Evolutionary conservation across 495 filamentous ascomycete genomes (phyloP), one percentile per base, ranked within the genome.

Genomic region (Parmelia sp.): DNA sequence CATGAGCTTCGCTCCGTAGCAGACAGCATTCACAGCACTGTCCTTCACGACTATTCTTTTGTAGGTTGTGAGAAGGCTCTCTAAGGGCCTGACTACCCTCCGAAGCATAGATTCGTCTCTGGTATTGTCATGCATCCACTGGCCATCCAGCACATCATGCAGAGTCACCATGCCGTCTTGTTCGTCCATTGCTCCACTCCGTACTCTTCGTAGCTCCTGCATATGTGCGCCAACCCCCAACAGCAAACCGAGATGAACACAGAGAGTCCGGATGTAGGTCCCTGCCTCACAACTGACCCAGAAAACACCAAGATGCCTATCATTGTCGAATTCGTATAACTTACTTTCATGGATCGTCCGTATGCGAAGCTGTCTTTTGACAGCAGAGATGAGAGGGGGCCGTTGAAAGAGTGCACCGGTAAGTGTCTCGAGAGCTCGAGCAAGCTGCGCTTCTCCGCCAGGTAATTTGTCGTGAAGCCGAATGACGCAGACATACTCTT

Each of bases 251-350:
- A 98, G 77, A 78, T 98, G 94, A 44, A 97, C 94, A 78, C 94
- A 98, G 27, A 98, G 85, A 17, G 95, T 97, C 77, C 94, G 89
- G 74, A 98, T 97, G 73, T 98, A 98, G 39, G 94, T 97, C 71
- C 94, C 94, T 65, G 94, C 94, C 77, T 98, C 94, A 75, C 94
- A 98, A 76, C 90, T 93, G 64, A 97, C 95, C 94, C 94, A 97
- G 84, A 98, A 98, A 39, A 97, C 92, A 75, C 88, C 95, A n/a
- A 98, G 84, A 72, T 97, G 90, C 65, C 94, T 86, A 63, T 97
- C 92, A 74, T 97, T 96, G 77, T 97, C 94, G 72, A 96, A 98
- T 77, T 98, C 93, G 70, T 92, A 88, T 40, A 96, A 79, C 77
- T 92, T 92, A 81, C 88, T 92, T 78, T 97, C 90, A 76, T 97